Evolutionary conservation across 2,329 filamentous ascomycete genomes (phyloP).

Genomic region (Pseudogymnoascus sp.): DNA sequence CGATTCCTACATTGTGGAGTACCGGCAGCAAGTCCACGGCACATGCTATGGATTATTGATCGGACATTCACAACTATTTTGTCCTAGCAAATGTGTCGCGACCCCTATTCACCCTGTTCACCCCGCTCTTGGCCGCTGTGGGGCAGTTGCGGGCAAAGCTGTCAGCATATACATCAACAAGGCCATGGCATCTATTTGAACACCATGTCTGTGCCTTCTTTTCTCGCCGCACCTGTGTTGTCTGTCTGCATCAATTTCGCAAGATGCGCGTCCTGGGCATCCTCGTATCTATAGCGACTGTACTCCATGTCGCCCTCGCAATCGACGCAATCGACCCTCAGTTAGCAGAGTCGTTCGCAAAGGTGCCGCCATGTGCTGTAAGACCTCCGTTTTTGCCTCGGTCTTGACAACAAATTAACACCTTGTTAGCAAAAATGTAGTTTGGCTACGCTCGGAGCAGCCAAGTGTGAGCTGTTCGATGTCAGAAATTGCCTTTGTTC

Average conservation of each 20-base stretch:
- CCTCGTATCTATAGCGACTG: background rate
- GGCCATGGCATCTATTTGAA: slow-evolving; percentile 4
- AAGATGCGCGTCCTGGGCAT: slow-evolving; percentile 8
- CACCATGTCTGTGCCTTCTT: background rate
- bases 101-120: slow-evolving; percentile 1
- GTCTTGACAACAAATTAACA: background rate
- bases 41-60: slow-evolving; percentile 1
- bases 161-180: slow-evolving; percentile 2
- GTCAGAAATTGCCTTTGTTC: slow-evolving; percentile 17
- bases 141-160: background rate
- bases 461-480: background rate
- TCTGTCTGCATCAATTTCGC: background rate
- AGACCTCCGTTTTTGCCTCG: background rate
- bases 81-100: background rate
- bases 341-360: background rate
- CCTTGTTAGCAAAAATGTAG: background rate
- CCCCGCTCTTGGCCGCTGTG: slow-evolving; percentile 6
- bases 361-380: slow-evolving; percentile 9
- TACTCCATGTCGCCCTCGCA: background rate
- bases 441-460: background rate
- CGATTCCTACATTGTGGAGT: background rate
- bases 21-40: background rate
- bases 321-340: too few species aligned
- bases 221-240: background rate
- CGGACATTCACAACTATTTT: slow-evolving; percentile 1